Percentiles rank a stretch among this genome's conserved stretches.
These are phyloP conservation scores for Trypanosoma brucei DNA, from an alignment of 208 protist species.

Conservation along the genomic window DNA sequence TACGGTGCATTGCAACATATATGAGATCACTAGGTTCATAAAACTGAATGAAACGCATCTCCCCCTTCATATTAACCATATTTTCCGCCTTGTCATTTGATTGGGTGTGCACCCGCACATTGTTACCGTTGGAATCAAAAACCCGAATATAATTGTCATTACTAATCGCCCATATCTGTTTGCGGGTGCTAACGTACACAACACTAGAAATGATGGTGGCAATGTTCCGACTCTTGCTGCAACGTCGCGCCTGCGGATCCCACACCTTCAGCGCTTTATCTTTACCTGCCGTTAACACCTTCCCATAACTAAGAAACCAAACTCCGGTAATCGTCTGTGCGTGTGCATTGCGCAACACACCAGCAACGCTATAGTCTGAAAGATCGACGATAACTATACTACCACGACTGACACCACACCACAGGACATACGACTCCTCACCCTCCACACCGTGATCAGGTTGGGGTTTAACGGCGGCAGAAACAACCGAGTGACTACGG, in stretches of 20 bases:
- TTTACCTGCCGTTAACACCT: conserved; percentile 78
- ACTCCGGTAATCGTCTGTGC: conserved; percentile 62
- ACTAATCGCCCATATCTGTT: conserved; percentile 77
- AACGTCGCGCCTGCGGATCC: conserved; percentile 74
- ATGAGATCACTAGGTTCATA: conserved; percentile 49
- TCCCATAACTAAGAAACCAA: conserved; percentile 67
- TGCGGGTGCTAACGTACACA: conserved; percentile 37
- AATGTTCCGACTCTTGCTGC: conserved; percentile 78
- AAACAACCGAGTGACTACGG: not conserved
- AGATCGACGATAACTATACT: conserved; percentile 74
- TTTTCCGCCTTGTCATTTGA: conserved; percentile 57
- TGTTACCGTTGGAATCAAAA: conserved; percentile 70
- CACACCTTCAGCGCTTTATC: conserved; percentile 84
- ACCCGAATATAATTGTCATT: conserved; percentile 77
- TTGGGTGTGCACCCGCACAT: conserved; percentile 36
- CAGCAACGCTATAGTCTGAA: conserved; percentile 31
- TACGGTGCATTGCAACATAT: conserved; percentile 55
- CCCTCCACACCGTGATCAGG: conserved; percentile 7
- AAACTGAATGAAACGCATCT: conserved; percentile 69
- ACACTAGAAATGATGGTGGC: conserved; percentile 69
- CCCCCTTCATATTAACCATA: conserved; percentile 54
- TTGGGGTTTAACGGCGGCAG: not conserved
- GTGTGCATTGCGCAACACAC: conserved; percentile 64
- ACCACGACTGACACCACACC: conserved; percentile 76
- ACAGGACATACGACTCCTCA: conserved; percentile 41